Evolutionary conservation across 2,329 filamentous ascomycete species (phyloP).

Genomic region (Talaromyces albobiverticillius): DNA sequence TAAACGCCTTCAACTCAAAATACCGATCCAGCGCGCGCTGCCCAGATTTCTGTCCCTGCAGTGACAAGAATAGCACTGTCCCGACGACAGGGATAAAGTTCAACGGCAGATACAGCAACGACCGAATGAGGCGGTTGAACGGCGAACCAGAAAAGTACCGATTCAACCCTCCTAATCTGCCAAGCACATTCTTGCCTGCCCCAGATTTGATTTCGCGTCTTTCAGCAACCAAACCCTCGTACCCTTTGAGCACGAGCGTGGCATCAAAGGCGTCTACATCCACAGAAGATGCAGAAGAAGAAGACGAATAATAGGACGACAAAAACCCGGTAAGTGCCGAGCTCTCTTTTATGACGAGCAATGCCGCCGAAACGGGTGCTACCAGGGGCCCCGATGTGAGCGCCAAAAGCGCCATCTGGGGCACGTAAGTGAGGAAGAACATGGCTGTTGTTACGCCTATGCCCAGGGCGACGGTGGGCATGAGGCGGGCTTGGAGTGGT

Average conservation of each 20-base stretch:
- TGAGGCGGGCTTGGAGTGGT: conserved; percentile 56
- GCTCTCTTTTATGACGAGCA: conserved; percentile 61
- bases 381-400: conserved; percentile 74
- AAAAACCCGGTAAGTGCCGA: conserved; percentile 37
- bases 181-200: conserved; percentile 49
- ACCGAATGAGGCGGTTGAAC: conserved; percentile 60
- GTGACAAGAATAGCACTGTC: conserved; percentile 72
- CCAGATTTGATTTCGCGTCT: conserved; percentile 66
- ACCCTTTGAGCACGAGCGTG: conserved; percentile 54
- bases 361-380: conserved; percentile 57
- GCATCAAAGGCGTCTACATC: conserved; percentile 81
- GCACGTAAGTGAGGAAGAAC: conserved; percentile 84
- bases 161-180: conserved; percentile 55
- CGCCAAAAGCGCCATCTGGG: conserved; percentile 77
- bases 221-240: conserved; percentile 64
- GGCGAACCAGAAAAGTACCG: conserved; percentile 52
- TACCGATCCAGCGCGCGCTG: conserved; percentile 64
- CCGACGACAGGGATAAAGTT: conserved; percentile 92
- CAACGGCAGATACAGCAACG: conserved; percentile 81
- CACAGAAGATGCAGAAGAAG: background rate
- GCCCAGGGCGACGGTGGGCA: conserved; percentile 66
- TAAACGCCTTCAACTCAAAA: conserved; percentile 89
- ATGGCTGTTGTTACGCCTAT: conserved; percentile 70
- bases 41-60: conserved; percentile 64
- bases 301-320: background rate